phyloP scores from a whole-genome alignment of 2,329 filamentous ascomycete genomes.

The Botrytis paeoniae region DNA sequence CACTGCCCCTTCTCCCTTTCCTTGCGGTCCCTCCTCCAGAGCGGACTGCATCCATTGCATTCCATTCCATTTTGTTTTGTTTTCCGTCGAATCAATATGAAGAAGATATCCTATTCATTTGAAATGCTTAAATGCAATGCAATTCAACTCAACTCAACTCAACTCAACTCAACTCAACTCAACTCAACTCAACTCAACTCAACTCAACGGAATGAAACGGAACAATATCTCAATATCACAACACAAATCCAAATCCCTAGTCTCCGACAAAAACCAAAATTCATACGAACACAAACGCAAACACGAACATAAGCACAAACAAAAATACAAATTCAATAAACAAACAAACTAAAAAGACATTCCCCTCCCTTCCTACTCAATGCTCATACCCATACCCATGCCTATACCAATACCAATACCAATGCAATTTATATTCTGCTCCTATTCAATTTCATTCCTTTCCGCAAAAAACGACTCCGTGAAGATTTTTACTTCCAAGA shows the following conservation, averaged over 20 bases:
- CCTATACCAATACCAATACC: not conserved
- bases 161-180: no score
- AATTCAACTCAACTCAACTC: not conserved
- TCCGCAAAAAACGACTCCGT: not conserved
- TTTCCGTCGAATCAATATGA: fast-evolving
- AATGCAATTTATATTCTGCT: not conserved
- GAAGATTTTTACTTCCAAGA: not conserved
- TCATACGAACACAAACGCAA: not conserved
- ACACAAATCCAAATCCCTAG: not conserved
- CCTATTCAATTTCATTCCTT: not conserved
- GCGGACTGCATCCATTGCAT: not conserved
- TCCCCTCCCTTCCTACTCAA: not conserved
- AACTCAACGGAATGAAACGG: not conserved
- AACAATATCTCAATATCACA: not conserved
- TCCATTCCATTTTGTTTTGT: no score
- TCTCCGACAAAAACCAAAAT: not conserved
- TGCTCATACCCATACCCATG: not conserved
- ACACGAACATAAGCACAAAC: not conserved
- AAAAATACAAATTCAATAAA: not conserved
- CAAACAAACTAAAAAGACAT: not conserved
- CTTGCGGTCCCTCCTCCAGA: no score
- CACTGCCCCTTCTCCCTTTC: not conserved
- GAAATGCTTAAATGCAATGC: not conserved
- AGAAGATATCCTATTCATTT: not conserved
- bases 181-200: not conserved